Base-by-base conservation (phyloP, 1,139 yeast genomes). In the Hyphopichia fennica region DNA sequence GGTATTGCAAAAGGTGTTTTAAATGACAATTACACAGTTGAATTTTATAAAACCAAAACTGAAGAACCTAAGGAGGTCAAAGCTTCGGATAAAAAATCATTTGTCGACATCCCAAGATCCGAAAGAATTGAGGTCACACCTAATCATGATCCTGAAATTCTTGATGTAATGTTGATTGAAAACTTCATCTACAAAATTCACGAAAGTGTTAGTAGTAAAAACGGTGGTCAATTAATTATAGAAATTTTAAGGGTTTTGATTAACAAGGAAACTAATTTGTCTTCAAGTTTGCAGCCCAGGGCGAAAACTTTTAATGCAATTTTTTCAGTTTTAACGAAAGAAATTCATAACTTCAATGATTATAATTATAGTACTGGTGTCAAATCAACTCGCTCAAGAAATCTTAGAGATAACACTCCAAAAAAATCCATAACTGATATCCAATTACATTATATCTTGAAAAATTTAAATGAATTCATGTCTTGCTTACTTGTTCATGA, bases 281-380 rank as follows among this genome's bases (percentile, higher is more conserved):
- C 52, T 1, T 43, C 44, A 17, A 39, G 50, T 2, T 44, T 65
- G 28, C 40, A 42, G 32, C 58, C 65, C 1, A 53, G 65, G 30
- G 53, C 50, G 38, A 57, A 59, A 30, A 67, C 71, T 1, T 54
- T 63, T 22, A 63, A 63, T 41, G 58, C 55, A 11, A 47, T 69
- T 0, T 64, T 70, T 45, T 54, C 67, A 2, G 55, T 61, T 34
- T 59, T 73, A 38, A 56, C 56, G 44, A 62, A 64, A 20, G 75
- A 71, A 41, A 43, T 72, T 14, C 62, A 65, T 43, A 64, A 68
- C 43, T 66, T 57, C 50, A 63, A 63, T 38, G 73, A 69, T 44
- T 56, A 47, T 40, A 67, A 69, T 41, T 56, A 52, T 36, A 65
- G 65, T 31, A 36, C 42, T n/a, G 48, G 54, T 28, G 37, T 51